Percentiles rank a stretch among this genome's conserved stretches.
These are phyloP conservation scores for Ustilago tritici DNA, from an alignment of 1,284 basidiomycete genomes.

Conservation along the genomic window DNA sequence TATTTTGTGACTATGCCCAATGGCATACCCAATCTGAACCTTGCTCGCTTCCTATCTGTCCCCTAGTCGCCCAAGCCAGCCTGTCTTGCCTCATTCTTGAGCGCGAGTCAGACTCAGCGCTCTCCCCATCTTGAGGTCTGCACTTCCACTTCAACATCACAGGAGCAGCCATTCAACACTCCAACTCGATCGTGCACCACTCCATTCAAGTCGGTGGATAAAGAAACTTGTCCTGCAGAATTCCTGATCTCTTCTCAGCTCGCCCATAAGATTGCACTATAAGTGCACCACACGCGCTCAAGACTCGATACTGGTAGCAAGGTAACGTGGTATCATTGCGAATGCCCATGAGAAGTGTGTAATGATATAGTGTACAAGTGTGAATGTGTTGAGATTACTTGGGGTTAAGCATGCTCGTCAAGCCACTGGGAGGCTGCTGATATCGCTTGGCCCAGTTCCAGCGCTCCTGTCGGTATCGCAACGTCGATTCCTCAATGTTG, in stretches of 20 bases:
- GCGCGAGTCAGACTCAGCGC: background rate
- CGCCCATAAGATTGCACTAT: background rate
- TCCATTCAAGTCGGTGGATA: background rate
- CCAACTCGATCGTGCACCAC: background rate
- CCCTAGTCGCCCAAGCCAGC: no score
- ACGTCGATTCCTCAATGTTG: constrained; percentile 42
- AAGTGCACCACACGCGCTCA: background rate
- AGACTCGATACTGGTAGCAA: background rate
- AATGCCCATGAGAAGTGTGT: background rate
- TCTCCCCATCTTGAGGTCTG: background rate
- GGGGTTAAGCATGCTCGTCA: constrained; percentile 36
- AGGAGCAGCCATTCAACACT: background rate
- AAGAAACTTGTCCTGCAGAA: background rate
- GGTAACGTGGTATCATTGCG: constrained; percentile 5
- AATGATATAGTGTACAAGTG: constrained; percentile 4
- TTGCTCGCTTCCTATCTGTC: no score
- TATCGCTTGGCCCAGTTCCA: constrained; percentile 50
- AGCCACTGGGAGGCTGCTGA: constrained; percentile 37
- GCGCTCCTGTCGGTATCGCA: constrained; percentile 48
- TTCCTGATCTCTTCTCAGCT: background rate
- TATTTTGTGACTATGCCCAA: no score
- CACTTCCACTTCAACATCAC: background rate
- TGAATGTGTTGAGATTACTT: background rate
- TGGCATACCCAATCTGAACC: no score
- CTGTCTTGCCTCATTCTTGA: background rate